These are phyloP conservation scores for Pseudogymnoascus sp. DNA, from an alignment of 2,329 filamentous ascomycete species.

Conservation along the genomic window DNA sequence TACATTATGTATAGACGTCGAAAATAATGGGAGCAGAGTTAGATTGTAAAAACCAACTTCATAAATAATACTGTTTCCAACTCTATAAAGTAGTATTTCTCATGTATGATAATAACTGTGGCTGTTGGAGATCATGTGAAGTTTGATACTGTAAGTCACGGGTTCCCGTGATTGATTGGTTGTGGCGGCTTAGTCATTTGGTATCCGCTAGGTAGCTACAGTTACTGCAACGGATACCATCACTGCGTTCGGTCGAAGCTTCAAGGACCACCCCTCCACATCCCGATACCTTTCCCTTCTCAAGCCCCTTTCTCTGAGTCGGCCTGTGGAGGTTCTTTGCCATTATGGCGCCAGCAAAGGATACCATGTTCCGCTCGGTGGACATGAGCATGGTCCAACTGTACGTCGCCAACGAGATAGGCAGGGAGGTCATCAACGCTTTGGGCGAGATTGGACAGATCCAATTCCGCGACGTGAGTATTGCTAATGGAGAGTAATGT, in stretches of 20 bases:
- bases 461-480: constrained; percentile 84
- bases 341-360: constrained; percentile 58
- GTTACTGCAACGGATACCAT: constrained; percentile 7
- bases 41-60: background rate
- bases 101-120: background rate
- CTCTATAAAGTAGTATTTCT: background rate
- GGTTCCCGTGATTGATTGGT: constrained; percentile 3
- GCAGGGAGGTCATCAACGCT: constrained; percentile 92
- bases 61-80: background rate
- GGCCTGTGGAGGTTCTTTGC: constrained; percentile 8
- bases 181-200: constrained; percentile 6
- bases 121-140: background rate
- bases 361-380: constrained; percentile 99
- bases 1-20: background rate
- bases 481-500: constrained; percentile 12
- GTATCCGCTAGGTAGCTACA: constrained; percentile 7
- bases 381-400: constrained; percentile 99
- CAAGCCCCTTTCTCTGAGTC: constrained; percentile 2
- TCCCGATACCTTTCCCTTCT: background rate
- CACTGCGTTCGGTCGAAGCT: background rate
- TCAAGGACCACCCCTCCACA: background rate
- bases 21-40: background rate
- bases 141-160: background rate
- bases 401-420: constrained; percentile 98
- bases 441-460: constrained; percentile 92